Conservation (phyloP, 2,329 filamentous ascomycete species). For the Fusarium paranaense region DNA sequence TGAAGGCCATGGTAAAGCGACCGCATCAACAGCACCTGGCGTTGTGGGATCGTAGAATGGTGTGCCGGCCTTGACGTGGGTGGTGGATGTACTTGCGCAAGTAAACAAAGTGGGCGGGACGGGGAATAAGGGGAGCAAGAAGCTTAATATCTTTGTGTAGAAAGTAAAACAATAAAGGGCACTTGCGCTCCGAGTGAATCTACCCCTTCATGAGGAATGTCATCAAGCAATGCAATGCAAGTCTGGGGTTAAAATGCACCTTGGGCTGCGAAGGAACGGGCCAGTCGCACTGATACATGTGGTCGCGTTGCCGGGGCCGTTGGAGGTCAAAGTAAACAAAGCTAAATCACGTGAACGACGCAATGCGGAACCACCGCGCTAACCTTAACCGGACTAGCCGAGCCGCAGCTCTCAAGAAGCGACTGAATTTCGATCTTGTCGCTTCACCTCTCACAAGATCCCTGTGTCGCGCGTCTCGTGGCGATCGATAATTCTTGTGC, state of each 20-base stretch:
- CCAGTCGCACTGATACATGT: constrained; percentile 34
- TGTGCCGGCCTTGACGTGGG: constrained; percentile 12
- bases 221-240: constrained; percentile 42
- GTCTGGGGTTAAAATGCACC: constrained; percentile 21
- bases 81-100: constrained; percentile 26
- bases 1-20: constrained; percentile 50
- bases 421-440: constrained; percentile 13
- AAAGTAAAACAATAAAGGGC: constrained; percentile 39
- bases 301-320: constrained; percentile 44
- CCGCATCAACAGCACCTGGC: constrained; percentile 44
- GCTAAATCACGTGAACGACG: constrained; percentile 36
- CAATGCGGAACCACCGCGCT: constrained; percentile 9
- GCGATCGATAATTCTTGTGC: not conserved
- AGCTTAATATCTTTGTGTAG: constrained; percentile 3
- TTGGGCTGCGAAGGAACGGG: constrained; percentile 27
- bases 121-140: constrained; percentile 9
- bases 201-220: constrained; percentile 41
- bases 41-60: constrained; percentile 26
- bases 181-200: constrained; percentile 38
- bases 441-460: constrained; percentile 1
- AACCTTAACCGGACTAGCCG: constrained; percentile 25
- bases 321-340: constrained; percentile 44
- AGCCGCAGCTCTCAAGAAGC: constrained; percentile 19
- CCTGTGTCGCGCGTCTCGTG: constrained; percentile 20
- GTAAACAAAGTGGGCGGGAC: constrained; percentile 40